phyloP scores from a whole-genome alignment of 345 rosid species.

The Sapria himalayana region DNA sequence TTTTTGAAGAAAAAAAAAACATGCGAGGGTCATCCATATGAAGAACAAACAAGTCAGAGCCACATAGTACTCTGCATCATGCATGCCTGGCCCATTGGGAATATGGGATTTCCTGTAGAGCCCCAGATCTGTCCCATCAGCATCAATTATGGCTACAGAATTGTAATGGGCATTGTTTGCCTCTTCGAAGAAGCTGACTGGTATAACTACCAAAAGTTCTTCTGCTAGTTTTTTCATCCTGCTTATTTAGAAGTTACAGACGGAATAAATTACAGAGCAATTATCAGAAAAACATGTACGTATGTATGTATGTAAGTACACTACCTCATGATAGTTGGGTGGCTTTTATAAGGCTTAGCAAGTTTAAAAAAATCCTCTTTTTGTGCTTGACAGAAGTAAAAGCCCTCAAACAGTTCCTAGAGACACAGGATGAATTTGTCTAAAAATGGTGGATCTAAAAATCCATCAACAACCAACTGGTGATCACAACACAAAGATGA shows the following conservation, averaged over 20 bases:
- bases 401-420: slow-evolving; percentile 89
- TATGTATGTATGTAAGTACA: slow-evolving; percentile 1
- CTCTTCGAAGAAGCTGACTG: slow-evolving; percentile 90
- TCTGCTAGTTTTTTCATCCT: slow-evolving; percentile 82
- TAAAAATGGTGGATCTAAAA: not conserved
- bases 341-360: slow-evolving; percentile 64
- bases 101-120: slow-evolving; percentile 90
- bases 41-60: slow-evolving; percentile 4
- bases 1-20: slow-evolving; percentile 4
- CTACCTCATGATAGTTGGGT: slow-evolving; percentile 69
- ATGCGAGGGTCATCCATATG: slow-evolving; percentile 6
- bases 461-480: slow-evolving; percentile 1
- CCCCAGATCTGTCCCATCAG: slow-evolving; percentile 86
- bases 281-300: not conserved
- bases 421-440: slow-evolving; percentile 2
- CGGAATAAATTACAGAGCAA: not conserved
- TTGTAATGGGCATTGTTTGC: slow-evolving; percentile 86
- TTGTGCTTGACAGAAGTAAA: slow-evolving; percentile 97
- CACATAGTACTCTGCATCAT: slow-evolving; percentile 3
- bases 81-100: slow-evolving; percentile 89
- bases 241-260: slow-evolving; percentile 1
- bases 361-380: slow-evolving; percentile 59
- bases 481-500: too few species aligned
- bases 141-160: slow-evolving; percentile 71
- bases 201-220: slow-evolving; percentile 75